Conservation (phyloP, 257 asterid genomes). For the Solanum medicagineum region DNA sequence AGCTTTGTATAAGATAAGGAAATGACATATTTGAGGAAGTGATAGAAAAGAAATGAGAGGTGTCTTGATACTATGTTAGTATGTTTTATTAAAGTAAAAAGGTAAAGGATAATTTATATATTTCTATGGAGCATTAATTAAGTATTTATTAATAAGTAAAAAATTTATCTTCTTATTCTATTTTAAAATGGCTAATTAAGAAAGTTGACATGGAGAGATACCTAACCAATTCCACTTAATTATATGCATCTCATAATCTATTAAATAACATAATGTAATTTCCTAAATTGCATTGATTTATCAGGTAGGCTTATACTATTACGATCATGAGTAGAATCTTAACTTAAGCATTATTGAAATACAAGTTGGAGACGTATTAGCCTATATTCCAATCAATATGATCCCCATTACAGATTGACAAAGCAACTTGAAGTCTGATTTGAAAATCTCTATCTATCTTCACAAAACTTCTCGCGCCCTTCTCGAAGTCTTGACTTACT, state of each 20-base stretch:
- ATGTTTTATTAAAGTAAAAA: not conserved
- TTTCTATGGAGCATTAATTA: not conserved
- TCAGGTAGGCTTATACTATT: too few species aligned
- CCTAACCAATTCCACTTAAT: not conserved
- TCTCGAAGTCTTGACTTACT: too few species aligned
- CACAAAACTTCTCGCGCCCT: too few species aligned
- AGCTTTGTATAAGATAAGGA: not conserved
- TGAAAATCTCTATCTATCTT: too few species aligned
- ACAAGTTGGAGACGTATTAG: too few species aligned
- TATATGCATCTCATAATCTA: not conserved
- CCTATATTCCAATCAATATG: too few species aligned
- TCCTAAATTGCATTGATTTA: too few species aligned
- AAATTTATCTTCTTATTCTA: not conserved
- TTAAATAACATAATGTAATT: too few species aligned
- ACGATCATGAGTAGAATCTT: too few species aligned
- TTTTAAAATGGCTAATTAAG: not conserved
- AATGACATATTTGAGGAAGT: not conserved
- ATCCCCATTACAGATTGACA: too few species aligned
- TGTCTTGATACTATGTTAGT: not conserved
- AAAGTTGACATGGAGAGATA: not conserved
- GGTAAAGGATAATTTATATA: not conserved
- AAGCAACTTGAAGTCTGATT: too few species aligned
- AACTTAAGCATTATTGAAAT: too few species aligned
- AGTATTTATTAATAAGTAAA: not conserved
- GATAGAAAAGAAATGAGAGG: not conserved